Evolutionary conservation across 164 flowering plant genomes (phyloP).

Genomic region (Piper longum): DNA sequence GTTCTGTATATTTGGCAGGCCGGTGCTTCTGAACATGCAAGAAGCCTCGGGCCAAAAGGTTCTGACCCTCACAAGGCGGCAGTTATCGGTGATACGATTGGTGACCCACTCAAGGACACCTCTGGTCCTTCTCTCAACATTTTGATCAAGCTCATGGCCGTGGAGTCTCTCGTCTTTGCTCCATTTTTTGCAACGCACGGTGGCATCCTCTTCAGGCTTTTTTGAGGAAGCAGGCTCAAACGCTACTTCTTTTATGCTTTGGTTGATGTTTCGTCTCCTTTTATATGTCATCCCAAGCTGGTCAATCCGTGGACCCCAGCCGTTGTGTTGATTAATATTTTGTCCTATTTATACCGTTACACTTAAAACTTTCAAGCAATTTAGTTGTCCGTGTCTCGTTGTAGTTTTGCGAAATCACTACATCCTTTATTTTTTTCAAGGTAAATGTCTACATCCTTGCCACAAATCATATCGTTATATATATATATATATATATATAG

Average conservation of each 20-base stretch:
- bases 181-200: constrained; percentile 23
- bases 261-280: neutral
- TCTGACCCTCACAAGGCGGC: constrained; percentile 17
- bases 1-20: neutral
- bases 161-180: constrained; percentile 23
- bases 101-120: constrained; percentile 24
- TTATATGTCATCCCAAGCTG: neutral
- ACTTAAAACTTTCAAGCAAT: neutral
- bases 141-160: constrained; percentile 23
- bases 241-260: neutral
- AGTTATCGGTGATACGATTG: constrained; percentile 23
- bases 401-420: neutral
- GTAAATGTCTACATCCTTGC: too few species aligned
- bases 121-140: constrained; percentile 27
- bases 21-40: constrained; percentile 17
- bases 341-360: neutral
- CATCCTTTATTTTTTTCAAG: too few species aligned
- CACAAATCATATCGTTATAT: too few species aligned
- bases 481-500: too few species aligned
- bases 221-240: neutral
- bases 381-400: neutral
- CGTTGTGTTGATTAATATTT: neutral
- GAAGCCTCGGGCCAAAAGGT: constrained; percentile 18
- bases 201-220: constrained; percentile 12
- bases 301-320: neutral